Conservation (phyloP, 352 stramenopile genomes). For the Globisporangium paroecandrum region DNA sequence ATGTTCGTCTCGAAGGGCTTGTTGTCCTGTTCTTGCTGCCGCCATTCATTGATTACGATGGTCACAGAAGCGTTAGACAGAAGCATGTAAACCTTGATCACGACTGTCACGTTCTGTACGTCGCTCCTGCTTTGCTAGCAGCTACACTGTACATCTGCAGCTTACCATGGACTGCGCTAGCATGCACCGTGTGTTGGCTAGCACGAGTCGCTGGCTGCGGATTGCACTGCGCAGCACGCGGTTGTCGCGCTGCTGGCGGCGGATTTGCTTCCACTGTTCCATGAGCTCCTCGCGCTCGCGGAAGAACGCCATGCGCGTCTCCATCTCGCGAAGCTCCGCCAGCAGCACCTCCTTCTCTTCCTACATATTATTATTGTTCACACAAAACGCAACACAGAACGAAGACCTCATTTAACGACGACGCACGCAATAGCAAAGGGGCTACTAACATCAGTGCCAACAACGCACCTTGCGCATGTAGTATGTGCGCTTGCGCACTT, state of each 20-base stretch:
- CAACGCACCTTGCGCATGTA: constrained; percentile 39
- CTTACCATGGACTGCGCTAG: constrained; percentile 35
- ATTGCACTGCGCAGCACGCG: constrained; percentile 27
- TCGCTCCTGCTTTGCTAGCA: not conserved
- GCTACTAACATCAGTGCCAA: not conserved
- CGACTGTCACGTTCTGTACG: no score
- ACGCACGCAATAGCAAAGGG: not conserved
- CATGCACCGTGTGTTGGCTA: constrained; percentile 34
- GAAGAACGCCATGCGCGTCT: constrained; percentile 27
- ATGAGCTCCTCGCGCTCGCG: constrained; percentile 19
- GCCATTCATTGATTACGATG: not conserved
- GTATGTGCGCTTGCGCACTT: constrained; percentile 32
- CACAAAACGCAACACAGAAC: no score
- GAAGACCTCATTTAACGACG: not conserved
- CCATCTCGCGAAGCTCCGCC: constrained; percentile 25
- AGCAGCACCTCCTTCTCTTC: constrained; percentile 36
- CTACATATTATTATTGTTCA: constrained; percentile 6
- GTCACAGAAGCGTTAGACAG: not conserved
- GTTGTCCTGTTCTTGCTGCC: constrained; percentile 27
- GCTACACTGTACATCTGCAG: not conserved
- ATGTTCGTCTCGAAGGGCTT: constrained; percentile 34
- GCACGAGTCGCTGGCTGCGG: constrained; percentile 33
- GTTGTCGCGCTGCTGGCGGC: constrained; percentile 24
- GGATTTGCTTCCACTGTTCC: constrained; percentile 26
- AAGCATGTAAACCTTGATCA: not conserved